These are phyloP conservation scores for Phlegmacium glaucopus DNA, from an alignment of 768 basidiomycete genomes.

Conservation along the genomic window DNA sequence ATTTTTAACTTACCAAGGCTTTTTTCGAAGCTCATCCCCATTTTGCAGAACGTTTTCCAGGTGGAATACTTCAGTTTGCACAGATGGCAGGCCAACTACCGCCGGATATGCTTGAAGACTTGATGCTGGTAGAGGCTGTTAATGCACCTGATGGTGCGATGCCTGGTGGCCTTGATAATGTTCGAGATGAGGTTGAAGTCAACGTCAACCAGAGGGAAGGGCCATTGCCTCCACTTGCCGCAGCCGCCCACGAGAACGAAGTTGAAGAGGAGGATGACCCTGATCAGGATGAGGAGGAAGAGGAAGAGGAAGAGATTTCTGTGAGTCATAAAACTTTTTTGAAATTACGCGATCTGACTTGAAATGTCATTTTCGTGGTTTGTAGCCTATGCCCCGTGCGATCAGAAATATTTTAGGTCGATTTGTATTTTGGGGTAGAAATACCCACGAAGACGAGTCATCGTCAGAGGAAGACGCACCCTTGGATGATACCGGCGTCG, in stretches of 20 bases:
- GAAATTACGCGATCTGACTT: neutral
- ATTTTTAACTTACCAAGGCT: slow-evolving; percentile 27
- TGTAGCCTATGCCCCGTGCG: slow-evolving; percentile 57
- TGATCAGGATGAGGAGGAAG: slow-evolving; percentile 34
- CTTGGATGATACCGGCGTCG: slow-evolving; percentile 29
- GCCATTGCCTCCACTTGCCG: neutral
- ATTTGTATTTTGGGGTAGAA: slow-evolving; percentile 45
- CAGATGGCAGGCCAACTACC: slow-evolving; percentile 52
- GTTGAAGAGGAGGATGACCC: slow-evolving; percentile 15
- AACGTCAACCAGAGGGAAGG: slow-evolving; percentile 7
- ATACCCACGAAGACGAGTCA: slow-evolving; percentile 25
- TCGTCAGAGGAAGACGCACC: slow-evolving; percentile 41
- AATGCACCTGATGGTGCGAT: slow-evolving; percentile 39
- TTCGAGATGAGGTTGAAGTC: slow-evolving; percentile 21
- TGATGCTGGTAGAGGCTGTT: slow-evolving; percentile 48
- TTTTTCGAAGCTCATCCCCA: slow-evolving; percentile 56
- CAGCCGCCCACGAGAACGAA: slow-evolving; percentile 11
- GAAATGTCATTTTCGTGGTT: neutral
- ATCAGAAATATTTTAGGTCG: slow-evolving; percentile 56
- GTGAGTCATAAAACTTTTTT: slow-evolving; percentile 32
- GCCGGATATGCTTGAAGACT: slow-evolving; percentile 56
- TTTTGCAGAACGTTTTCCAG: slow-evolving; percentile 56
- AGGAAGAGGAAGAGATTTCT: slow-evolving; percentile 40
- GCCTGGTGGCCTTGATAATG: slow-evolving; percentile 41
- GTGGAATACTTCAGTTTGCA: slow-evolving; percentile 62